These are phyloP conservation scores for Daldinia grandis DNA, from an alignment of 495 filamentous ascomycete species.

Conservation along the genomic window DNA sequence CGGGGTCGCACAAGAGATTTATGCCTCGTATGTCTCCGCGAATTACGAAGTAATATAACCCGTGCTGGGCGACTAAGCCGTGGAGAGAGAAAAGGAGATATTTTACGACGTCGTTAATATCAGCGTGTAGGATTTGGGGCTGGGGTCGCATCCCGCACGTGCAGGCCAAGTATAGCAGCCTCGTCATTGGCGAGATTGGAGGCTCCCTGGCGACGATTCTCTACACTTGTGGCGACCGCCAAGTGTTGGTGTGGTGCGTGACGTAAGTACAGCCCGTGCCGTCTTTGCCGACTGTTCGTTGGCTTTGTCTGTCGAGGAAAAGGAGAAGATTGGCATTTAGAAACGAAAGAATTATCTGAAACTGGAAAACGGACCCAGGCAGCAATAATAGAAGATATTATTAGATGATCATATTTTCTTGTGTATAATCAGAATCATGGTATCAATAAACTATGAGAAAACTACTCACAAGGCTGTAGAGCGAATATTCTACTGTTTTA, in stretches of 20 bases:
- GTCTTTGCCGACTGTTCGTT: slow-evolving; percentile 25
- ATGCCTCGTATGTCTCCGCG: background rate
- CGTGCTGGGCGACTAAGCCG: background rate
- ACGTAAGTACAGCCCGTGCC: slow-evolving; percentile 35
- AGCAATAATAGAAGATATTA: background rate
- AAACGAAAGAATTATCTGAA: background rate
- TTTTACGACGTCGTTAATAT: slow-evolving; percentile 3
- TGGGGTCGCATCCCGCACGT: slow-evolving; percentile 20
- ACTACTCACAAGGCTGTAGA: background rate
- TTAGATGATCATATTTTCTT: background rate
- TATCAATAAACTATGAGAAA: slow-evolving; percentile 19
- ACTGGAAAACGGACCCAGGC: background rate
- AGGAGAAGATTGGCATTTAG: background rate
- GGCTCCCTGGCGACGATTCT: slow-evolving; percentile 1
- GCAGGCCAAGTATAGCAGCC: slow-evolving; percentile 21
- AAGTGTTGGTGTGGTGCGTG: slow-evolving; percentile 27
- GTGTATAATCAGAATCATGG: background rate
- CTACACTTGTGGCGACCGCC: slow-evolving; percentile 11
- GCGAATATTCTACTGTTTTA: background rate
- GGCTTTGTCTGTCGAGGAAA: background rate
- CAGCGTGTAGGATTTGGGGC: background rate
- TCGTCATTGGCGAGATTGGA: slow-evolving; percentile 20
- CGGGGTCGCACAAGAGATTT: background rate
- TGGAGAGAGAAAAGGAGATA: background rate
- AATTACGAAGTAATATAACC: background rate